phyloP scores from a whole-genome alignment of 331 rosid species.

The Pyracantha coccinea region DNA sequence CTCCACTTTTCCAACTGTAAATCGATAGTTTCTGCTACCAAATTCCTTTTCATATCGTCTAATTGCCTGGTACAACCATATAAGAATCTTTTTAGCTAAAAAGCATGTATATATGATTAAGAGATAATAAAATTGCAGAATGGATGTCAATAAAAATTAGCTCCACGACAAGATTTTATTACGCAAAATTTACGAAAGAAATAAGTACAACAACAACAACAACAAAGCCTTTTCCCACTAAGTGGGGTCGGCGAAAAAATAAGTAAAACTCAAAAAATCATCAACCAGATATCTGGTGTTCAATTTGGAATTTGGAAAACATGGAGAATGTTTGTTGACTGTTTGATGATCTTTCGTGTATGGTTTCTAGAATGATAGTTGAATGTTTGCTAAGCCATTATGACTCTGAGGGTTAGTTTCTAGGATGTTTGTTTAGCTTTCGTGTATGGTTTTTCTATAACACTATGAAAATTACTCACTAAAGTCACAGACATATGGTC shows the following conservation, averaged over 20 bases:
- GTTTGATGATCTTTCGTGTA: no score
- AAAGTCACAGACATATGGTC: background rate
- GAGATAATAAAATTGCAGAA: background rate
- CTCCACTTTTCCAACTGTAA: conserved; percentile 59
- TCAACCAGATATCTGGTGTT: background rate
- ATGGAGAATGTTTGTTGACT: background rate
- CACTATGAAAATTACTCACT: background rate
- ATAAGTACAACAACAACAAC: background rate
- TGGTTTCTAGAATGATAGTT: no score
- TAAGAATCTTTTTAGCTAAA: background rate
- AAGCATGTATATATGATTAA: conserved; percentile 5
- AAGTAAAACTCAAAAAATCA: background rate
- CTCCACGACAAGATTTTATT: background rate
- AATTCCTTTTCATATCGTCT: conserved; percentile 56
- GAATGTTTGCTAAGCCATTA: background rate
- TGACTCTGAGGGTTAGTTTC: background rate
- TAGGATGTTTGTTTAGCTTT: background rate
- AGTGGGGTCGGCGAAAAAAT: no score
- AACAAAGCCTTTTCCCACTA: no score
- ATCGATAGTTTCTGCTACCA: conserved; percentile 51
- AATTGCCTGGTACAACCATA: conserved; percentile 36
- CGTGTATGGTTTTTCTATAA: background rate
- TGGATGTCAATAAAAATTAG: background rate
- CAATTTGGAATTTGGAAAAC: background rate
- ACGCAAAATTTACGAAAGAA: background rate